A percentile compares a stretch with the other conserved stretches of the same genome.
These are phyloP conservation scores for Pistacia vera DNA, from an alignment of 345 rosid genomes.

Conservation along the genomic window DNA sequence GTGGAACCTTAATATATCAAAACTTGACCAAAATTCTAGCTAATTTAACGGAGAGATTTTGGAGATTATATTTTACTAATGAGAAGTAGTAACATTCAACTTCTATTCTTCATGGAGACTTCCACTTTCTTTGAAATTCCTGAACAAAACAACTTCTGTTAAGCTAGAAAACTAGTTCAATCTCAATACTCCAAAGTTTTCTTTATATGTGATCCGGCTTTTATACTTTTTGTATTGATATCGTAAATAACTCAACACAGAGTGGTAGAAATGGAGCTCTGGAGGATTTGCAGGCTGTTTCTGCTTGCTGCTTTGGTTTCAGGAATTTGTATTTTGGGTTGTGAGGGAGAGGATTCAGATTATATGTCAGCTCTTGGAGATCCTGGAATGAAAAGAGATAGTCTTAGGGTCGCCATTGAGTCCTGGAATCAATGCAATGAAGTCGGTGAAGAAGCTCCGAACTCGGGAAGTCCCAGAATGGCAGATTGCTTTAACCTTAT, in stretches of 20 bases:
- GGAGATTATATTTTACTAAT: no score
- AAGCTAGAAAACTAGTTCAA: neutral
- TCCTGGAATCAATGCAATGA: constrained; percentile 45
- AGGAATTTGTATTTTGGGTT: neutral
- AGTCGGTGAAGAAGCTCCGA: constrained; percentile 34
- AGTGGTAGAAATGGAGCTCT: neutral
- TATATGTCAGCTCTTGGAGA: constrained; percentile 34
- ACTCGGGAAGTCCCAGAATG: constrained; percentile 39
- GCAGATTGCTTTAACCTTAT: constrained; percentile 40
- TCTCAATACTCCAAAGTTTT: no score
- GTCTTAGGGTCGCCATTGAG: constrained; percentile 33
- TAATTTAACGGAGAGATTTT: no score
- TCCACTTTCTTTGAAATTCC: neutral
- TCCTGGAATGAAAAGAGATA: constrained; percentile 42
- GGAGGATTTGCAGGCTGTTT: neutral
- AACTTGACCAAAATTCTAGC: no score
- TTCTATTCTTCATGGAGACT: neutral
- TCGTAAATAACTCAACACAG: neutral
- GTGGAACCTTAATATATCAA: no score
- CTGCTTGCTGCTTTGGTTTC: neutral
- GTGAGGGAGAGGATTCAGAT: neutral
- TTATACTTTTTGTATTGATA: no score
- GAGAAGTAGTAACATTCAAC: neutral
- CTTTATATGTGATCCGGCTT: neutral
- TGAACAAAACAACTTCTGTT: no score